Percentiles rank a stretch among this genome's conserved stretches.
phyloP scores from a whole-genome alignment of 306 rosid genomes.

The Elaeagnus macrophylla region DNA sequence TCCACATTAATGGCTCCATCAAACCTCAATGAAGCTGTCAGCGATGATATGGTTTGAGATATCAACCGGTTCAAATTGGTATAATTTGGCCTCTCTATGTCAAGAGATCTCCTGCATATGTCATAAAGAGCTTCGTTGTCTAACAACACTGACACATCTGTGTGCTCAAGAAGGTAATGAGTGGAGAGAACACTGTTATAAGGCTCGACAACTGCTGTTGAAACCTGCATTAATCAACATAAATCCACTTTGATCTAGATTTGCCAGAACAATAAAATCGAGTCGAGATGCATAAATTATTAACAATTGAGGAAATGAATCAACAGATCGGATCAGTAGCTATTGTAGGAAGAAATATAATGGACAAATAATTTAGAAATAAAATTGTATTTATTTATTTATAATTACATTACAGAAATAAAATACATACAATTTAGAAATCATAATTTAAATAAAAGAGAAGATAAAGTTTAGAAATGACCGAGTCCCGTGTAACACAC shows the following conservation, averaged over 20 bases:
- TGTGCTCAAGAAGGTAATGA: conserved; percentile 91
- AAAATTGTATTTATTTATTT: no score
- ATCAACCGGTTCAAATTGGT: conserved; percentile 87
- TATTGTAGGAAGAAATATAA: no score
- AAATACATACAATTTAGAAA: no score
- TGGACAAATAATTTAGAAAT: no score
- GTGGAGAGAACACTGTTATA: conserved; percentile 97
- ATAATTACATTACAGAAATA: no score
- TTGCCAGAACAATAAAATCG: no score
- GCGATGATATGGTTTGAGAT: conserved; percentile 86
- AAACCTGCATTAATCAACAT: conserved; percentile 43
- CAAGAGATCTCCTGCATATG: conserved; percentile 84
- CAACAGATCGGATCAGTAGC: neutral
- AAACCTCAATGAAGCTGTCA: conserved; percentile 91
- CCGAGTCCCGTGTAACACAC: no score
- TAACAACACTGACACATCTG: conserved; percentile 86
- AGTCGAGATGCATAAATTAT: neutral
- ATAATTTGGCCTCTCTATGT: conserved; percentile 92
- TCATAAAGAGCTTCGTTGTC: conserved; percentile 97
- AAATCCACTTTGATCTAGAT: no score
- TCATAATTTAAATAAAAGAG: no score
- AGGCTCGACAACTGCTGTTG: conserved; percentile 98
- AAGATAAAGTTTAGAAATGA: no score
- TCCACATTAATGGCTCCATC: conserved; percentile 98
- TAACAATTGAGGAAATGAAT: neutral